Base-by-base conservation (phyloP, 108 stramenopile species). In the Skeletonema grethae region DNA sequence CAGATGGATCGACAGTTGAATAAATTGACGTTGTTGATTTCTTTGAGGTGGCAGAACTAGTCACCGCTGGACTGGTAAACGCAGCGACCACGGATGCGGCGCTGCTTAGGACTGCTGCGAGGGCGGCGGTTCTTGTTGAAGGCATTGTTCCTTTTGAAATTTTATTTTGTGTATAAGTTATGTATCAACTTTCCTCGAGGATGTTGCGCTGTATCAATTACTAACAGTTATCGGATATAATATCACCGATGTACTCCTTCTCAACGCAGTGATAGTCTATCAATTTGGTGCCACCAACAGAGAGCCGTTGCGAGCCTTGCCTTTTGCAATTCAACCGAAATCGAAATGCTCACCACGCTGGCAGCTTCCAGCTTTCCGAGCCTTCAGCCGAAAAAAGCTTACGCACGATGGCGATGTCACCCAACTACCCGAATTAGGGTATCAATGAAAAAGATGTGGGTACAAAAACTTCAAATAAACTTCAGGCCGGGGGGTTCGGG, bases 1-100 rank as follows among this genome's bases (percentile, higher is more conserved):
- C 74, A 5, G 82, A 48, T 8, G 90, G 93, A 63, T 94, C 90
- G 31, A 90, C 86, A 5, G 86, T 85, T 18, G 87, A 87, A 60
- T 29, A 35, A 24, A 83, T 77, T 5, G 48, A 30, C 12, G 75
- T 53, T 53, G 18, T 53, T 53, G 20, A 2, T 53, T 20, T 22
- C 22, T 22, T 53, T 24, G 50, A 38, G 36, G 36, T 22, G 15
- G 50, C 22, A 53, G 50, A 20, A 9, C 20, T 53, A 24, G 50
- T 22, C 7, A 22, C 18, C 8, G 50, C 15, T 53, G 50, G 50
- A 53, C 8, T 53, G n/a, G 50, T 53, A 22, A 53, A 53, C 8
- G 50, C 50, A 53, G 50, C 8, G 0, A n/a, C 50, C 15, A 53
- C 50, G 50, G 50, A 53, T 22, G 50, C 5, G 50, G 22, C 50